phyloP scores from a whole-genome alignment of 441 rosid genomes.

The Euphorbia corollata region DNA sequence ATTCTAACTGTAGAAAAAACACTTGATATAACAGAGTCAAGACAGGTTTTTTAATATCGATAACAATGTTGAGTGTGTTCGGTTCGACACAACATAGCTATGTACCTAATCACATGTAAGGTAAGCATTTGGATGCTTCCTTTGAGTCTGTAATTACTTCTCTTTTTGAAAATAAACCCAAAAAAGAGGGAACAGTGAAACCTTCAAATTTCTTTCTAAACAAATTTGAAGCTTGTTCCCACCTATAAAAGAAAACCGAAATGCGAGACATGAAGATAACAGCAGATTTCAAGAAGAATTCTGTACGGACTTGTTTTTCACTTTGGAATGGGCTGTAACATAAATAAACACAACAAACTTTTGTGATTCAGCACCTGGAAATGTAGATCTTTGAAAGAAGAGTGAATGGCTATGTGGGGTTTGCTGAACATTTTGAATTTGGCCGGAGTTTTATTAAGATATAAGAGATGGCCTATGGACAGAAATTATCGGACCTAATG shows the following conservation, averaged over 20 bases:
- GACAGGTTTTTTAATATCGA: constrained; percentile 14
- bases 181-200: constrained; percentile 22
- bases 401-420: constrained; percentile 32
- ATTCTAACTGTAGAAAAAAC: background rate
- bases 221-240: constrained; percentile 37
- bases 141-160: constrained; percentile 9
- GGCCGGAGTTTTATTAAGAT: constrained; percentile 45
- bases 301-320: constrained; percentile 19
- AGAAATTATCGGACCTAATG: constrained; percentile 31
- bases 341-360: constrained; percentile 32
- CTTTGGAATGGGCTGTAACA: constrained; percentile 24
- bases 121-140: constrained; percentile 31
- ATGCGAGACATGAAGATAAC: constrained; percentile 22
- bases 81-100: constrained; percentile 10
- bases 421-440: constrained; percentile 29
- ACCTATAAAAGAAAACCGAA: constrained; percentile 16
- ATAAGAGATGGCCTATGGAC: constrained; percentile 29
- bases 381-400: constrained; percentile 29
- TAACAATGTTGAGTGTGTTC: too few species aligned
- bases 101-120: constrained; percentile 34
- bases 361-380: constrained; percentile 24
- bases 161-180: constrained; percentile 33
- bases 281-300: constrained; percentile 30
- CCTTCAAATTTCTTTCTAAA: constrained; percentile 29
- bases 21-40: constrained; percentile 19